A percentile compares a stretch with the other conserved stretches of the same genome.
phyloP scores from a whole-genome alignment of 257 asterid genomes.

The Lycium barbarum region DNA sequence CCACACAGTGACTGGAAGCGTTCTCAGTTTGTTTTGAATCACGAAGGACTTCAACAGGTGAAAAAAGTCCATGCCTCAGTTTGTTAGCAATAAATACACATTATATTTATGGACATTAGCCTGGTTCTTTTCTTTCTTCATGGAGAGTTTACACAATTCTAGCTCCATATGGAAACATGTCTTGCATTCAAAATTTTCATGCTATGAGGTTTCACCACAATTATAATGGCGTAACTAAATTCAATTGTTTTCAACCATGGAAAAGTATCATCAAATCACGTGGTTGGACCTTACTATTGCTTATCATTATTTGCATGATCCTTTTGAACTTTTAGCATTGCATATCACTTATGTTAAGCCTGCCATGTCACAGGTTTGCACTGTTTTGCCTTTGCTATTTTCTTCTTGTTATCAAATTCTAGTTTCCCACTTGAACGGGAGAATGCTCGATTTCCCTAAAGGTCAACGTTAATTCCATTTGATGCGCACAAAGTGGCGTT shows the following conservation, averaged over 20 bases:
- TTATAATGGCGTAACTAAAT: neutral
- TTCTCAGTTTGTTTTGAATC: conserved; percentile 80
- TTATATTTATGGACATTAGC: neutral
- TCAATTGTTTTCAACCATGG: conserved; percentile 1
- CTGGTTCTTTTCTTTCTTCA: neutral
- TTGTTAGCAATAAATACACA: neutral
- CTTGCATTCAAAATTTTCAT: neutral
- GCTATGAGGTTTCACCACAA: neutral
- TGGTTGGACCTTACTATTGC: conserved; percentile 24
- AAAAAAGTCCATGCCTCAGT: neutral
- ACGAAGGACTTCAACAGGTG: conserved; percentile 96
- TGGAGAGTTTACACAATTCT: neutral
- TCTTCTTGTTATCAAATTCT: neutral
- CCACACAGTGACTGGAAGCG: conserved; percentile 97
- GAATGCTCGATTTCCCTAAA: conserved; percentile 4
- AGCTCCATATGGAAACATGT: neutral
- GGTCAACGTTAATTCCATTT: conserved; percentile 1
- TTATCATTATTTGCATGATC: conserved; percentile 10
- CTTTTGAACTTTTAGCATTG: neutral
- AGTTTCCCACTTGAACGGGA: neutral
- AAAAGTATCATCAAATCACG: neutral
- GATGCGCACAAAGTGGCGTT: neutral
- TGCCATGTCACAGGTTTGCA: neutral
- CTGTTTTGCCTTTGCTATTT: neutral
- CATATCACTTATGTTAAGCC: neutral